Evolutionary conservation across 192 early-diverging fungal species (phyloP), one percentile per base, ranked within the genome.

Genomic region (Rhizophagus prolifer): DNA sequence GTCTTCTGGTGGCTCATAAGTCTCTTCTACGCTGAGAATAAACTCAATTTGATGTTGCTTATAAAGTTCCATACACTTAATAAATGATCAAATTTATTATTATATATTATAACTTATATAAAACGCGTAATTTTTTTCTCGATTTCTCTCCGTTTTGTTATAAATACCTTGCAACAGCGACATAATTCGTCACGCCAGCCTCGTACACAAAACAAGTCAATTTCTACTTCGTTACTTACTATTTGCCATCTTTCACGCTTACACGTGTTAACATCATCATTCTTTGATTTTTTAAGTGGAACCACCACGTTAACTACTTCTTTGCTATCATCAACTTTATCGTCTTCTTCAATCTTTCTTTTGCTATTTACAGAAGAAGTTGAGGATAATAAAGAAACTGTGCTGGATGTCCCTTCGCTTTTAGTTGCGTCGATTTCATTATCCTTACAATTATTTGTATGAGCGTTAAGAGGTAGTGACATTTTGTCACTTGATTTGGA

Each of bases 1-100:
- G 79, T 97, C 95, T n/a, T 91, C 87, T 64, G 94, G 92, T 25
- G 93, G 94, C 75, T 93, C 92, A 72, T 89, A 89, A 2, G 91
- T 82, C 2, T 85, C 85, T 65, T 96, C 94, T 25, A 87, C 89
- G 23, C 82, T 79, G 30, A 91, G 25, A 23, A 93, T 76, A 50
- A 86, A 92, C n/a, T 75, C 62, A 9, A 92, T 80, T 1, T 80
- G 64, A 50, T 87, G 72, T 47, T 81, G 62, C 16, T 81, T 82
- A 65, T 90, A 88, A 58, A 83, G 54, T 21, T 79, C 66, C 74
- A 82, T 83, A 65, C 92, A 93, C 70, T 85, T 28, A 44, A 54
- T 21, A 58, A 41, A 26, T 58, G 66, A 23, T 12, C 26, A 68
- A 46, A 30, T 19, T 19, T 13, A 44, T 58, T 30, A 28, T 58